Base-by-base conservation (phyloP, 306 rosid species). In the Castanospermum australe region DNA sequence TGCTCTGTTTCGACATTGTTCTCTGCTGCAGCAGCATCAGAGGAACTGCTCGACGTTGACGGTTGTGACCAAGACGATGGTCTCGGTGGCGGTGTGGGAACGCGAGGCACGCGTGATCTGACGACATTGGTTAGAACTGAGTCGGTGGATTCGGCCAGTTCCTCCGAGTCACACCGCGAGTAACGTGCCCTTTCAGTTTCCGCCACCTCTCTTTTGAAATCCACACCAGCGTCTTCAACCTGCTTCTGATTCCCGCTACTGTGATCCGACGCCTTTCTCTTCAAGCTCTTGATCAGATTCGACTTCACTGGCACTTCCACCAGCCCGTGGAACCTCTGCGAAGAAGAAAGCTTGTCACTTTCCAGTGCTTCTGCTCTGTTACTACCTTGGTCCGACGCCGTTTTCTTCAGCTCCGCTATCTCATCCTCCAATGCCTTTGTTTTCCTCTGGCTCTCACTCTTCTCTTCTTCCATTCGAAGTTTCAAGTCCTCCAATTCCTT, bases 51-150 rank as follows among this genome's bases (percentile, higher is more conserved):
- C 17, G 88, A 54, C 25, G 60, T 52, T 15, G 78, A 50, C 4
- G 86, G 47, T 14, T 77, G 68, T 1, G 84, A 68, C 13, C 80
- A 73, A 0, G 84, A 67, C 5, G 86, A 86, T 1, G 87, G 94
- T 51, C 71, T 88, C 24, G 98, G 98, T 7, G 98, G 98, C 20
- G 98, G 98, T 75, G 92, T 94, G 1, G 98, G 97, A 77, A 94
- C 90, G 48, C 97, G 88, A 32, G 98, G 94, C 32, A 18, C 82
- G 0, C 94, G 90, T 65, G 97, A 89, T 81, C 89, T 81, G 82
- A 85, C 55, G 81, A 85, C 50, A 18, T 24, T 65, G 22, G 86
- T 35, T 24, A 86, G 22, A 36, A 59, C 81, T 3, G 88, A 66
- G 64, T 80, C 48, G 17, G 84, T 39, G 10, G 92, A 67, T 62